Base-by-base conservation (phyloP, 208 protist species). In the Trypanosoma lewisi region DNA sequence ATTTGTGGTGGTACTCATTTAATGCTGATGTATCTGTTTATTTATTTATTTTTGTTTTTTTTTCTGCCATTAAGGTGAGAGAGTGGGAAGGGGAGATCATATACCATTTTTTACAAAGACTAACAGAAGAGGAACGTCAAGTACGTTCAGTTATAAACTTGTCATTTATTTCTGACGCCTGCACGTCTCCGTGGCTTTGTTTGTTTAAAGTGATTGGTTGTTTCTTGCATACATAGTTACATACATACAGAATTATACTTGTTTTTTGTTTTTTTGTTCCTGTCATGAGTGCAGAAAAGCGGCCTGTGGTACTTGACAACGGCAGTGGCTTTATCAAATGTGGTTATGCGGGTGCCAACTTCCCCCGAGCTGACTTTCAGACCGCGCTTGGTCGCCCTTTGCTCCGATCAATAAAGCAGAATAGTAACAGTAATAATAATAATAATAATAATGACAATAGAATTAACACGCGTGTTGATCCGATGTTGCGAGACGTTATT, bases 291-390 rank as follows among this genome's bases (percentile, higher is more conserved):
- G 41, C 49, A 16, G 69, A 67, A 63, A 75, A 73, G 50, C 28
- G 64, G 9, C 68, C 80, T 6, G 30, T 87, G 4, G 83, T 90
- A 0, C 66, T 87, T 19, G 83, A 90, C 63, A 87, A 90, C 23
- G 83, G 83, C 0, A 85, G 78, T 56, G 80, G 72, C 54, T 99
- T 97, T 77, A 85, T 99, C 50, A 99, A 99, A 69, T 96, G 89
- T 74, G 98, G 98, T 50, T 99, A 96, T 66, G 95, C 97, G 3
- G 97, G 96, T 23, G 75, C 89, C 9, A 97, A 99, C 62, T 98
- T 99, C 71, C 98, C 98, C 4, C 63, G 73, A n/a, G 68, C 86
- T 49, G 89, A 97, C 19, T 99, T 99, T 80, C 98, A 97, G 21
- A 96, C 94, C 0, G 95, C 98, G 58, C 85, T 99, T 36, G 97